Percentiles rank a stretch among this genome's conserved stretches.
phyloP scores from a whole-genome alignment of 768 basidiomycete genomes.

The Naganishia vaughanmartiniae region DNA sequence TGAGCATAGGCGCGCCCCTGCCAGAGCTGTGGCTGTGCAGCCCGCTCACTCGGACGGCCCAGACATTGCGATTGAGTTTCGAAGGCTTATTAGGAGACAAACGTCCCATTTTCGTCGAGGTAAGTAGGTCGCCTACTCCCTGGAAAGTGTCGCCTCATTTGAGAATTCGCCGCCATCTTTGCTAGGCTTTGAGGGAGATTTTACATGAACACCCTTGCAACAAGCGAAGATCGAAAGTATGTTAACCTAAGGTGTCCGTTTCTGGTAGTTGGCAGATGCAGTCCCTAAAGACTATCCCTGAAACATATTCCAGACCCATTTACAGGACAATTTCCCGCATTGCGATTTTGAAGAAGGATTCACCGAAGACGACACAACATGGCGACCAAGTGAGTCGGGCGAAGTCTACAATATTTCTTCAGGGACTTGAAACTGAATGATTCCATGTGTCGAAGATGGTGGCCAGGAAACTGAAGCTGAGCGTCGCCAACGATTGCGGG shows the following conservation, averaged over 20 bases:
- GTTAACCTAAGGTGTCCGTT: not conserved
- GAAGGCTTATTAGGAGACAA: slow-evolving; percentile 32
- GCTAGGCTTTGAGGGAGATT: not conserved
- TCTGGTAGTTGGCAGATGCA: no score
- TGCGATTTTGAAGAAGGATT: slow-evolving; percentile 44
- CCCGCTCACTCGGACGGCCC: slow-evolving; percentile 42
- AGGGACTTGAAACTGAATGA: not conserved
- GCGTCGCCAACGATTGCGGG: slow-evolving; percentile 31
- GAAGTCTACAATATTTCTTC: not conserved
- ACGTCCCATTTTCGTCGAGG: slow-evolving; percentile 10
- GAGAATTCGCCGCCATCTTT: not conserved
- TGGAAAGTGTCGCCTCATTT: not conserved
- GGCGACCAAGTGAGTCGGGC: slow-evolving; percentile 34
- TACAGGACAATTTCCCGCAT: slow-evolving; percentile 40
- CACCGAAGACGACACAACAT: slow-evolving; percentile 44
- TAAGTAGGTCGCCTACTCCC: not conserved
- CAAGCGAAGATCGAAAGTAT: not conserved
- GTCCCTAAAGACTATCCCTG: no score
- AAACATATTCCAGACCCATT: slow-evolving; percentile 30
- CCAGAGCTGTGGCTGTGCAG: slow-evolving; percentile 37
- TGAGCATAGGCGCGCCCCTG: not conserved
- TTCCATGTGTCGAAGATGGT: not conserved
- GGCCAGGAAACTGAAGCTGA: slow-evolving; percentile 33
- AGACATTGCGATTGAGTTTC: slow-evolving; percentile 45
- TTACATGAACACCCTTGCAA: not conserved